These are phyloP conservation scores for Psilocybe subaeruginosa DNA, from an alignment of 768 basidiomycete genomes.

Conservation along the genomic window DNA sequence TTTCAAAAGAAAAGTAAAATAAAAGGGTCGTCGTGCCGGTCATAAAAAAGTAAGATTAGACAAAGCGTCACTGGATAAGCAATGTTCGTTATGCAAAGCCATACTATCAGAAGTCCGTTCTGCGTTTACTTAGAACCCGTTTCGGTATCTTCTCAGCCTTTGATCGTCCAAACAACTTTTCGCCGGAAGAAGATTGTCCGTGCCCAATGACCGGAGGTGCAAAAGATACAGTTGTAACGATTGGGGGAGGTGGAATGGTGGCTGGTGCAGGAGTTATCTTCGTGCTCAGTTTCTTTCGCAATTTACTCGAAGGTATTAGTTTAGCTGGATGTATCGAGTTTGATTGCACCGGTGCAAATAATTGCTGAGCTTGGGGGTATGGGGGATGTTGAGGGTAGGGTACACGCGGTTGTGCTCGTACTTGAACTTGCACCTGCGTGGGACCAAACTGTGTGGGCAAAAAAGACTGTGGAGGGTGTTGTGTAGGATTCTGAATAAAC, in stretches of 20 bases:
- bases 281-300: constrained; percentile 32
- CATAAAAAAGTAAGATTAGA: not conserved
- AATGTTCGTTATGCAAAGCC: not conserved
- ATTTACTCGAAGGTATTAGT: constrained; percentile 25
- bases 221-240: constrained; percentile 31
- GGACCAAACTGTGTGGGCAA: constrained; percentile 16
- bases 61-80: not conserved
- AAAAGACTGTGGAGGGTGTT: constrained; percentile 3
- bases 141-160: constrained; percentile 29
- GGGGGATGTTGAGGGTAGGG: constrained; percentile 6
- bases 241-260: constrained; percentile 23
- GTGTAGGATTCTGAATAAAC: constrained; percentile 3
- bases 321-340: constrained; percentile 24
- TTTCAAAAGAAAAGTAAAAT: not conserved
- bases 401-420: constrained; percentile 14
- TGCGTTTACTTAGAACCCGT: constrained; percentile 47
- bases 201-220: constrained; percentile 31
- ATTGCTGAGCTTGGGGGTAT: constrained; percentile 1
- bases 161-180: constrained; percentile 16
- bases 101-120: constrained; percentile 33
- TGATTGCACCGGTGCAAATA: constrained; percentile 8
- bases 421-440: constrained; percentile 12
- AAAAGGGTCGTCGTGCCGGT: not conserved
- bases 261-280: constrained; percentile 12
- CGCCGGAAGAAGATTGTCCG: constrained; percentile 11